phyloP scores from a whole-genome alignment of 495 filamentous ascomycete species.

The Hapsidospora chrysogenum region DNA sequence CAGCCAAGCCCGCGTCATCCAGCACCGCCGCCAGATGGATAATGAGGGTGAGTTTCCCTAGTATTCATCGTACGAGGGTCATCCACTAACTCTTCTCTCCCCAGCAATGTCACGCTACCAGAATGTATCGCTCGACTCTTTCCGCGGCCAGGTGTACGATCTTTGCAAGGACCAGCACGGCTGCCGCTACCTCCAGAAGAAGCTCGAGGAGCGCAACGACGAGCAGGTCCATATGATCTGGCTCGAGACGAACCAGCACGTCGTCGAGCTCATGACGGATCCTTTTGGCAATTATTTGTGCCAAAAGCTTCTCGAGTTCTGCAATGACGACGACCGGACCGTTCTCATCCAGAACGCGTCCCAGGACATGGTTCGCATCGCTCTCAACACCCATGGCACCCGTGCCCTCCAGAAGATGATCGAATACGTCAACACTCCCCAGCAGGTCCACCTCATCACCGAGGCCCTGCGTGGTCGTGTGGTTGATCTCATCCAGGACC shows the following conservation, averaged over 20 bases:
- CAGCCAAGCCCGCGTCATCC: slow-evolving; percentile 54
- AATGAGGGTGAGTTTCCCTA: slow-evolving; percentile 33
- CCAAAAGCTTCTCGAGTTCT: slow-evolving; percentile 89
- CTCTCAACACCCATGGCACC: slow-evolving; percentile 91
- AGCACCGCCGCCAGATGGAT: slow-evolving; percentile 47
- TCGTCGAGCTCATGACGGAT: slow-evolving; percentile 95
- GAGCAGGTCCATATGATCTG: slow-evolving; percentile 86
- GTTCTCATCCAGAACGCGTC: slow-evolving; percentile 79
- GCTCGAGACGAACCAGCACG: slow-evolving; percentile 74
- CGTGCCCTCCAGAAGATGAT: slow-evolving; percentile 98
- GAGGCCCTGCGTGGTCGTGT: slow-evolving; percentile 60
- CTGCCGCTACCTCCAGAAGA: slow-evolving; percentile 88
- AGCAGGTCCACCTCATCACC: slow-evolving; percentile 69
- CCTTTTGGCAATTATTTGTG: slow-evolving; percentile 97
- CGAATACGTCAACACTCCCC: slow-evolving; percentile 70
- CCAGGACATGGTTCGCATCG: slow-evolving; percentile 72
- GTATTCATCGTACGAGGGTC: too few relatives aligned
- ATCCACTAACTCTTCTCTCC: not conserved
- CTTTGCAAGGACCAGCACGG: slow-evolving; percentile 96
- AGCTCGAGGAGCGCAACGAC: slow-evolving; percentile 76
- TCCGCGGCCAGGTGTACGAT: slow-evolving; percentile 63
- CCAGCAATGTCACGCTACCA: slow-evolving; percentile 52
- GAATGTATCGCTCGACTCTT: slow-evolving; percentile 60
- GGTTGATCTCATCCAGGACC: slow-evolving; percentile 83
- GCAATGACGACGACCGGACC: slow-evolving; percentile 86